Evolutionary conservation across 768 basidiomycete species (phyloP), one percentile per base, ranked within the genome.

Genomic region (Mycena epipterygia): DNA sequence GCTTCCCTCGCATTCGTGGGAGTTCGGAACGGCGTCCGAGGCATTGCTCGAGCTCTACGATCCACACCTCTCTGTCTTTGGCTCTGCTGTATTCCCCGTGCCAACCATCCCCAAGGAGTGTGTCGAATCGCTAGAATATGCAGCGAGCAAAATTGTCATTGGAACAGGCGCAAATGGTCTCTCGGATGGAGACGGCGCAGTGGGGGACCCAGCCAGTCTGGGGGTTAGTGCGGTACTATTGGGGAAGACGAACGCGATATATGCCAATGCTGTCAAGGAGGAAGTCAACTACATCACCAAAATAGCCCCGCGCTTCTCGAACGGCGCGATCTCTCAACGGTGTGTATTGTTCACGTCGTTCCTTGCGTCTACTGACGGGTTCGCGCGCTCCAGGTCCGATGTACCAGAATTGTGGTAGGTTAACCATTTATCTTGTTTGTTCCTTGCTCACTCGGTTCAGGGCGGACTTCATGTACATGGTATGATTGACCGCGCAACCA

Each of bases 311-410:
- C 79, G 85, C 23, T 83, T 76, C 53, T 76, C 44, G 48, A 87
- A 87, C 59, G 85, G 84, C 4, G 86, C 85, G 0, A 87, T 88
- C 29, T 86, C 85, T 2, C 87, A 88, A 51, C 81, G 86, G n/a
- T n/a, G n/a, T n/a, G n/a, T n/a, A n/a, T n/a, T n/a, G n/a, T n/a
- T n/a, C n/a, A n/a, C n/a, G n/a, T n/a, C n/a, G n/a, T n/a, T n/a
- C n/a, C n/a, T n/a, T n/a, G n/a, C n/a, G n/a, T n/a, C n/a, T n/a
- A n/a, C n/a, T n/a, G n/a, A n/a, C n/a, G n/a, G n/a, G n/a, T n/a
- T n/a, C n/a, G n/a, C n/a, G n/a, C n/a, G n/a, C n/a, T n/a, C n/a
- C n/a, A n/a, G n/a, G 19, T 76, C 71, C 3, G 72, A 74, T 37
- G 70, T 77, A 13, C 71, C 83, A 23, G 85, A 86, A 55, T 76